Base-by-base conservation (phyloP, 495 filamentous ascomycete genomes). In the Pseudoneurospora amorphoporcata region DNA sequence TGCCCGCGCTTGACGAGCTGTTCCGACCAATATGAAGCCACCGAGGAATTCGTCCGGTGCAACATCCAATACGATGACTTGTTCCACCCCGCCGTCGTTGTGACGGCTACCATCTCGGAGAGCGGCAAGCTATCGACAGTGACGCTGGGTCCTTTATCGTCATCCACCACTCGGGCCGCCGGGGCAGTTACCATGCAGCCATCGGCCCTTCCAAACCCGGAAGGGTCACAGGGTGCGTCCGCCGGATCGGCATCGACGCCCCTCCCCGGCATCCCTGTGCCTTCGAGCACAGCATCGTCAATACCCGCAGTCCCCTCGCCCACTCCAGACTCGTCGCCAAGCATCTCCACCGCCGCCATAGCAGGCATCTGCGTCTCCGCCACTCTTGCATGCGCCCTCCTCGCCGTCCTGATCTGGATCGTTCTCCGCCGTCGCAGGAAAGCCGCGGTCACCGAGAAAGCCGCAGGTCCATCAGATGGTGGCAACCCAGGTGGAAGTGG, bases 1-100 rank as follows among this genome's bases (percentile, higher is more conserved):
- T 75, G 73, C 40, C 73, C 73, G 70, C 73, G 32, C 45, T 42
- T 75, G 17, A 72, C 73, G 42, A 75, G 39, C 68, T 75, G 73
- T 43, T 43, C 42, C 42, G 42, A 43, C 42, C 16, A 6, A 5
- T 43, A 43, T 43, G 42, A 43, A 43, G 42, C 42, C 16, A 43
- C 16, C 42, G 42, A 43, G 42, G 16, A 43, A 43, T 43, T 43
- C 42, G 42, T 43, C 42, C 42, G 42, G 17, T 43, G 42, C n/a
- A 43, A 43, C 42, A 43, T 43, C 42, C 42, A 43, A 17, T 43
- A 43, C 17, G 42, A 43, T 16, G 42, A 43, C 42, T 43, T 43
- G 17, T 43, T 43, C 42, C 42, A 43, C 17, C 42, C 42, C 16
- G 17, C 42, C 17, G 42, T n/a, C 42, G 6, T 43, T 43, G 42